Evolutionary conservation across 192 early-diverging fungal species (phyloP).

Genomic region (Diversispora eburnea): DNA sequence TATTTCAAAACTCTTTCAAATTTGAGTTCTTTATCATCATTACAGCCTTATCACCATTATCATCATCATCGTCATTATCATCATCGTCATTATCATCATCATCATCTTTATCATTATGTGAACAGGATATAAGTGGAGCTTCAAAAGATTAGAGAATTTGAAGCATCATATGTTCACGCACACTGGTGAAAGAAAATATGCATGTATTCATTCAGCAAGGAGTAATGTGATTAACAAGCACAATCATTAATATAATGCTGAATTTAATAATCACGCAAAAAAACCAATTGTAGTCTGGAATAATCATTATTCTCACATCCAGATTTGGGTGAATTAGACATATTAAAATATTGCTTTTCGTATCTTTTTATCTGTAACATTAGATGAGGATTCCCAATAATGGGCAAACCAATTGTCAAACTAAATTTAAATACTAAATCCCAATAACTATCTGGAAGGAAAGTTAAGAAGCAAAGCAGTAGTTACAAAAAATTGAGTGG

Average conservation of each 20-base stretch:
- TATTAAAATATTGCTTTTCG: neutral
- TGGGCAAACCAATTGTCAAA: neutral
- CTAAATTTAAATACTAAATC: neutral
- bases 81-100: no score
- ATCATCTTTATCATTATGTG: neutral
- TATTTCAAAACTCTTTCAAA: no score
- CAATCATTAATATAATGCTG: neutral
- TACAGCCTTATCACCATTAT: no score
- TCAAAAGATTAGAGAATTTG: conserved; percentile 79
- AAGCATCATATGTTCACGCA: conserved; percentile 78
- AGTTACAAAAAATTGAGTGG: conserved; percentile 11
- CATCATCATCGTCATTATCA: no score
- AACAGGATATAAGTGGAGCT: conserved; percentile 50
- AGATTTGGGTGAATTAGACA: neutral
- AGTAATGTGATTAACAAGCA: neutral
- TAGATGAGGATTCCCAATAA: neutral
- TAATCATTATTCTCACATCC: neutral
- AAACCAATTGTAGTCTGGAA: conserved; percentile 7
- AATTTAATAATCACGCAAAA: neutral
- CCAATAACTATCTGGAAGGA: neutral
- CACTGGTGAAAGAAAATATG: conserved; percentile 69
- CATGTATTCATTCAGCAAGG: conserved; percentile 54
- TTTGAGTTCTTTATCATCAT: no score
- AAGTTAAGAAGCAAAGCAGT: neutral
- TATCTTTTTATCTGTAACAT: neutral